Percentiles rank a stretch among this genome's conserved stretches.
phyloP scores from a whole-genome alignment of 2,329 filamentous ascomycete genomes.

The Chaetomium sp. region DNA sequence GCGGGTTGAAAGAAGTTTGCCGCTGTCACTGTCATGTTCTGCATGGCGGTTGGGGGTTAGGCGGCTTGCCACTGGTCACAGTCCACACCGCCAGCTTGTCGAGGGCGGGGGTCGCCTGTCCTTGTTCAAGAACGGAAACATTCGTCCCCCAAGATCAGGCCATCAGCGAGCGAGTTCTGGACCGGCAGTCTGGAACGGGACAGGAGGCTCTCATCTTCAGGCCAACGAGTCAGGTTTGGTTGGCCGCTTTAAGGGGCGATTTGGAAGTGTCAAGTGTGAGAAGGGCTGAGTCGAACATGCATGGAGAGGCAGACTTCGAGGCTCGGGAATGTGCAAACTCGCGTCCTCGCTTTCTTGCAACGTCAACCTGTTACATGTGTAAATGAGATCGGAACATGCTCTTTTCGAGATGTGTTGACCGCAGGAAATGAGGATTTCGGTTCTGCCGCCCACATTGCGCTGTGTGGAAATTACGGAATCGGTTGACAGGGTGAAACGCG shows the following conservation, averaged over 20 bases:
- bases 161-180: neutral
- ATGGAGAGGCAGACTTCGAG: no score
- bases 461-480: neutral
- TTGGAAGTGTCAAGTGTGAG: neutral
- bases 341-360: no score
- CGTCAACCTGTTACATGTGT: no score
- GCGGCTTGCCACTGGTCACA: neutral
- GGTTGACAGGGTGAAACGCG: neutral
- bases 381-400: no score
- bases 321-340: no score
- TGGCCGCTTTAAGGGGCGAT: constrained; percentile 1
- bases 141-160: no score
- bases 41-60: neutral
- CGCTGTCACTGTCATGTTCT: neutral
- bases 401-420: no score
- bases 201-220: neutral
- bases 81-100: constrained; percentile 8
- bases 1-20: neutral
- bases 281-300: no score
- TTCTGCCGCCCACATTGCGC: neutral
- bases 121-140: neutral
- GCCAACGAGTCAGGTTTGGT: constrained; percentile 6
- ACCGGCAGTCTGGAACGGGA: neutral
- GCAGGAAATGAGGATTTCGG: no score
- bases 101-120: neutral